Evolutionary conservation across 2,329 filamentous ascomycete genomes (phyloP).

Genomic region (Remersonia thermophila): DNA sequence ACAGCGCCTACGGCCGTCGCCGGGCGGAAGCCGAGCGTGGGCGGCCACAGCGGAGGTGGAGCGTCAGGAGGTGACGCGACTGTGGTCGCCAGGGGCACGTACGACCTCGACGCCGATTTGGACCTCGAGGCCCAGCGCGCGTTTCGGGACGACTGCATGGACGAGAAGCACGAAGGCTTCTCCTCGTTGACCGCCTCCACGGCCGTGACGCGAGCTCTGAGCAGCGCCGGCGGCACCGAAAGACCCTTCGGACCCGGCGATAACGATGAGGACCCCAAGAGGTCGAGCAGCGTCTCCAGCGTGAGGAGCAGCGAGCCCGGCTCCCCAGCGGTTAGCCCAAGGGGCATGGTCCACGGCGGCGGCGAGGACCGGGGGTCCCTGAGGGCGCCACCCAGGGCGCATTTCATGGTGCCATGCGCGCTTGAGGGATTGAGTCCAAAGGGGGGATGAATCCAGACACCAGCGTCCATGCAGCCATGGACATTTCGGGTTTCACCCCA

Average conservation of each 20-base stretch:
- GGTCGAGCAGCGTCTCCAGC: background rate
- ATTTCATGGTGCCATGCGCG: too few species aligned
- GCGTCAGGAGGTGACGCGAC: too few species aligned
- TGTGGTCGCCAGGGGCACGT: background rate
- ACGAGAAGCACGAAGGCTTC: background rate
- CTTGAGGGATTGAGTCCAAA: too few species aligned
- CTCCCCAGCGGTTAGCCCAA: too few species aligned
- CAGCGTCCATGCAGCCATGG: too few species aligned
- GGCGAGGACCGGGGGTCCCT: background rate
- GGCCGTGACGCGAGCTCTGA: background rate
- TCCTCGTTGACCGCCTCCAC: slow-evolving; percentile 1
- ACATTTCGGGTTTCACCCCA: too few species aligned
- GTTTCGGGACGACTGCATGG: background rate
- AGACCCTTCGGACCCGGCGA: too few species aligned
- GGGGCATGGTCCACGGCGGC: background rate
- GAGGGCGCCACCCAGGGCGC: slow-evolving; percentile 11
- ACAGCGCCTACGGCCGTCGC: background rate
- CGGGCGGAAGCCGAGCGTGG: too few species aligned
- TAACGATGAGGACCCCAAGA: background rate
- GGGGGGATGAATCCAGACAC: too few species aligned
- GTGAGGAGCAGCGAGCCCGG: background rate
- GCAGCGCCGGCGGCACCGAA: background rate
- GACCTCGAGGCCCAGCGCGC: slow-evolving; percentile 11
- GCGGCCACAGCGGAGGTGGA: too few species aligned
- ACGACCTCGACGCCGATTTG: slow-evolving; percentile 4